Percentiles rank a stretch among this genome's conserved stretches.
phyloP scores from a whole-genome alignment of 768 basidiomycete species.

The Boletus sp. region DNA sequence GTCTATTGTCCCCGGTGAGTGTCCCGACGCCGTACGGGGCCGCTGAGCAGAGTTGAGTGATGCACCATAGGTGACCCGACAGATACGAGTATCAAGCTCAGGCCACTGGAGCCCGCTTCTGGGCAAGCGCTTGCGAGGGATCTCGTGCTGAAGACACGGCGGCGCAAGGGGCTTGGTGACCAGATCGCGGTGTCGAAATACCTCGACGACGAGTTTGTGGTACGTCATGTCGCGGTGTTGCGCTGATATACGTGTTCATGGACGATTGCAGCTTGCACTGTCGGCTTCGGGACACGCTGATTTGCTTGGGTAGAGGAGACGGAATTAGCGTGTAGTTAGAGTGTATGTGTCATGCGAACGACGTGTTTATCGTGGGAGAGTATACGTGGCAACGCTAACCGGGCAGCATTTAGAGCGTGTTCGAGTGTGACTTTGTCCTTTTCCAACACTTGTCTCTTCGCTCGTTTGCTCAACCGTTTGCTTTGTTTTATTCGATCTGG shows the following conservation, averaged over 20 bases:
- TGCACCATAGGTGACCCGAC: conserved; percentile 81
- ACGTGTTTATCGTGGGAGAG: conserved; percentile 37
- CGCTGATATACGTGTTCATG: conserved; percentile 7
- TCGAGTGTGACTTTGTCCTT: conserved; percentile 10
- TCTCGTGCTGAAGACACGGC: conserved; percentile 92
- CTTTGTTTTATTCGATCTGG: conserved; percentile 41
- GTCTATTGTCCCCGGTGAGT: conserved; percentile 93
- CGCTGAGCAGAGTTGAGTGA: not conserved
- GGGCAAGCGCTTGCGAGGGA: conserved; percentile 94
- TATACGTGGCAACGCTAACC: conserved; percentile 45
- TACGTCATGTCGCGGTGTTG: conserved; percentile 38
- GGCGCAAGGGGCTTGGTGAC: conserved; percentile 95
- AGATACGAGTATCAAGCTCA: conserved; percentile 93
- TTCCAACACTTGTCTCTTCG: conserved; percentile 34
- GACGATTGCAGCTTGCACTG: conserved; percentile 68
- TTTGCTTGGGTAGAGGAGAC: conserved; percentile 59
- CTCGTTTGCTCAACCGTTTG: conserved; percentile 31
- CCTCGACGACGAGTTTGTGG: conserved; percentile 94
- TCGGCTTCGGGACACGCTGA: conserved; percentile 97
- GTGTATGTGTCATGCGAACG: conserved; percentile 3
- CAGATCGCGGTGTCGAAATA: conserved; percentile 98
- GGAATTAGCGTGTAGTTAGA: conserved; percentile 7
- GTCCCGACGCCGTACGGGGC: not conserved
- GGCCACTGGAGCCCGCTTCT: conserved; percentile 95
- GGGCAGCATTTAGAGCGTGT: conserved; percentile 35